Percentiles rank a stretch among this genome's conserved stretches.
Evolutionary conservation across 2,329 filamentous ascomycete genomes (phyloP).

Genomic region (Pyrenophora seminiperda): DNA sequence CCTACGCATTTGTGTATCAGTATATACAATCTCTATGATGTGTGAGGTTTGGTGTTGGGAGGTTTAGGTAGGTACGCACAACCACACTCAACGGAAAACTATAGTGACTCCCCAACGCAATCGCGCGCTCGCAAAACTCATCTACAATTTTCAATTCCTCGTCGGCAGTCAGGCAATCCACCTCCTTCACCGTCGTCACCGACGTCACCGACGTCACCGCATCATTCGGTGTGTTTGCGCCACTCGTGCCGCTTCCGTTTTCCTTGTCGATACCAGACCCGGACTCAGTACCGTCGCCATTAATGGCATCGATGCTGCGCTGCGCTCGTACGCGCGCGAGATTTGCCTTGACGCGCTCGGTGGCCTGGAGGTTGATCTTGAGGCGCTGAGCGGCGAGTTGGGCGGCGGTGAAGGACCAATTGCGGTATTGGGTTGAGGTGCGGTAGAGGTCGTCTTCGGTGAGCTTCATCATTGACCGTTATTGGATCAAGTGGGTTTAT

Average conservation of each 20-base stretch:
- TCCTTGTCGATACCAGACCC: constrained; percentile 42
- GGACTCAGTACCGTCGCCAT: constrained; percentile 24
- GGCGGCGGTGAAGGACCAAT: constrained; percentile 87
- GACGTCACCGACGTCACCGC: too few species aligned
- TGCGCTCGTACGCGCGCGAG: constrained; percentile 56
- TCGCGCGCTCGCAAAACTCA: constrained; percentile 71
- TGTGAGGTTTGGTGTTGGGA: not conserved
- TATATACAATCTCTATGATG: not conserved
- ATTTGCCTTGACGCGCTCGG: constrained; percentile 67
- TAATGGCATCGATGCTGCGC: constrained; percentile 43
- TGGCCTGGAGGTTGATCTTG: constrained; percentile 79
- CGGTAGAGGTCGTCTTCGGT: constrained; percentile 92
- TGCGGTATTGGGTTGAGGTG: constrained; percentile 83
- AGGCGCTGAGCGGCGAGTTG: constrained; percentile 73
- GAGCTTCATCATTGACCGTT: constrained; percentile 54
- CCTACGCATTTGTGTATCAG: constrained; percentile 48
- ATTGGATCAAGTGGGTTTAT: too few species aligned
- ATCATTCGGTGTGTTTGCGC: constrained; percentile 38
- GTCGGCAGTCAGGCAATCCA: constrained; percentile 80
- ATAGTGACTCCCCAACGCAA: constrained; percentile 63
- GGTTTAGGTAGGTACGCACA: constrained; percentile 48
- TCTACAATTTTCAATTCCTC: constrained; percentile 84
- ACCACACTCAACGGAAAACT: constrained; percentile 65
- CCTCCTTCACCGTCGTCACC: constrained; percentile 55
- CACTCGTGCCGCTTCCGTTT: constrained; percentile 34